phyloP scores from a whole-genome alignment of 257 asterid genomes.

The Oldenlandia corymbosa region DNA sequence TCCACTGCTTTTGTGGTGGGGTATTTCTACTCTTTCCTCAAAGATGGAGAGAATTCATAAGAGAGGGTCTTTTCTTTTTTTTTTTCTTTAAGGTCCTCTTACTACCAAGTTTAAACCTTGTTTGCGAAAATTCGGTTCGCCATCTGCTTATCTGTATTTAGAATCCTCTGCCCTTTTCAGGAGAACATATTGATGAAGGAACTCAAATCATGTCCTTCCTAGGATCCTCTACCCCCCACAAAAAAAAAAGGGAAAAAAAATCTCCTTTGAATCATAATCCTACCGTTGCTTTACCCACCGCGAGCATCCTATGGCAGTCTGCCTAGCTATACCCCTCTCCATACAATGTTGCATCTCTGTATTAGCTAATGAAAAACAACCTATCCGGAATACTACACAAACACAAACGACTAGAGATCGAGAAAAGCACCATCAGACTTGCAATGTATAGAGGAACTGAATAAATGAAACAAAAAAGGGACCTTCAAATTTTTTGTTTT shows the following conservation, averaged over 20 bases:
- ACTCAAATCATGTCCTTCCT: constrained; percentile 17
- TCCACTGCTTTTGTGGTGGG: constrained; percentile 38
- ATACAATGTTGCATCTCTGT: constrained; percentile 8
- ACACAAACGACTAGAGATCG: background rate
- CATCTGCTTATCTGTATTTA: constrained; percentile 17
- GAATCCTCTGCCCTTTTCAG: constrained; percentile 10
- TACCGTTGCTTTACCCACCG: constrained; percentile 12
- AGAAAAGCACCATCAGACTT: background rate
- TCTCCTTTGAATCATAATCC: constrained; percentile 9
- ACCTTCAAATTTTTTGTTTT: too few species aligned
- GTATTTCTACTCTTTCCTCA: constrained; percentile 17
- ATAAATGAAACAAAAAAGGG: too few species aligned
- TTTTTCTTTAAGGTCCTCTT: constrained; percentile 27
- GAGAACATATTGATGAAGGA: background rate
- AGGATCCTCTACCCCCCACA: constrained; percentile 18
- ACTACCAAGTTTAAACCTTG: constrained; percentile 19
- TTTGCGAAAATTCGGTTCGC: constrained; percentile 16
- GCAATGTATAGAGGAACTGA: too few species aligned
- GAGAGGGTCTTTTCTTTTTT: constrained; percentile 9
- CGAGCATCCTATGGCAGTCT: constrained; percentile 28
- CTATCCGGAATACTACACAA: background rate
- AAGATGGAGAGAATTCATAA: constrained; percentile 18
- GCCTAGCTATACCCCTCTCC: too few species aligned
- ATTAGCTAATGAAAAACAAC: background rate
- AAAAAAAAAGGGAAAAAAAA: too few species aligned